phyloP scores from a whole-genome alignment of 306 rosid genomes.

The Lupinus albus region DNA sequence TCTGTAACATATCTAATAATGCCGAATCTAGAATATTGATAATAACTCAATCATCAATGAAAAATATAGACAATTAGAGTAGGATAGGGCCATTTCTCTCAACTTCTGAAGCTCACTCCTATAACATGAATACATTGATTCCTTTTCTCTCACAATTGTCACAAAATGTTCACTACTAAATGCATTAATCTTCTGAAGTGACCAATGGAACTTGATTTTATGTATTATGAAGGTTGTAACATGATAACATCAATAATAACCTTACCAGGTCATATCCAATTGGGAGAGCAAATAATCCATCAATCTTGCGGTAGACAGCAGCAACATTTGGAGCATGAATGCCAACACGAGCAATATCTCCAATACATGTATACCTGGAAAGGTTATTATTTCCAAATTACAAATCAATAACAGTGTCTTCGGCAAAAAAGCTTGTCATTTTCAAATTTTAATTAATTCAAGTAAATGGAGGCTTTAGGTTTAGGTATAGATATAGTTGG shows the following conservation, averaged over 20 bases:
- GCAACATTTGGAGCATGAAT: constrained; percentile 93
- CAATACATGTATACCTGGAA: constrained; percentile 70
- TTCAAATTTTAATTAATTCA: too few species aligned
- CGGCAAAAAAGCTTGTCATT: constrained; percentile 24
- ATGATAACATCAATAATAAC: constrained; percentile 28
- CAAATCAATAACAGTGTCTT: constrained; percentile 22
- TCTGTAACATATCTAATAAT: too few species aligned
- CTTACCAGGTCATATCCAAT: constrained; percentile 94
- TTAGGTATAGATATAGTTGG: too few species aligned
- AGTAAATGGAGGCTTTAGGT: not conserved
- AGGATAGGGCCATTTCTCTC: not conserved
- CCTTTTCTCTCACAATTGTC: not conserved
- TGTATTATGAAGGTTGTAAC: constrained; percentile 22
- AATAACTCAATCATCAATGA: too few species aligned
- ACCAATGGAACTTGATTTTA: constrained; percentile 24
- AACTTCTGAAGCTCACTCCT: too few species aligned
- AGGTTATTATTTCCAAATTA: constrained; percentile 23
- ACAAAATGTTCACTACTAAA: constrained; percentile 6
- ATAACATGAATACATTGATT: not conserved
- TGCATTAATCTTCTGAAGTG: constrained; percentile 19
- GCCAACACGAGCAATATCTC: constrained; percentile 91
- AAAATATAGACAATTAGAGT: too few species aligned
- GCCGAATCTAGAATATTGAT: too few species aligned
- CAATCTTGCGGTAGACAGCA: constrained; percentile 79
- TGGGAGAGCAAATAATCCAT: constrained; percentile 70